Evolutionary conservation across 2,329 filamentous ascomycete species (phyloP).

Genomic region (Penicillium sp.): DNA sequence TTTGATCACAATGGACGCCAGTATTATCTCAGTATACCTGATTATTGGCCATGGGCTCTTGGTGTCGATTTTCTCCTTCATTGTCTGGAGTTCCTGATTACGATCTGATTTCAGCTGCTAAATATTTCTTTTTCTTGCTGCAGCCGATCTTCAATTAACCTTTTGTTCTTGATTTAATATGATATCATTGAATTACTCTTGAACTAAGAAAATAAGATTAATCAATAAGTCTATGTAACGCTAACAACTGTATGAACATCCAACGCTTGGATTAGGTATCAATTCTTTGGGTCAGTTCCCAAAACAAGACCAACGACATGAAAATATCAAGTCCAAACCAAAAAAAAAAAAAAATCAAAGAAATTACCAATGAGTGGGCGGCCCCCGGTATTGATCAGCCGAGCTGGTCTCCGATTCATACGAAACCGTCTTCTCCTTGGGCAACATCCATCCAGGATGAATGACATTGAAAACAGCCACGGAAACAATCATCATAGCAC

Average conservation of each 20-base stretch:
- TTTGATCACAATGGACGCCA: not conserved
- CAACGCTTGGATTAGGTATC: not conserved
- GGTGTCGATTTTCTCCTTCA: not conserved
- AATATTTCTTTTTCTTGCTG: not conserved
- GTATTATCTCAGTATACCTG: not conserved
- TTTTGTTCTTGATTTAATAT: not conserved
- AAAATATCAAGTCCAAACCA: not conserved
- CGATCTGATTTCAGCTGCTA: not conserved
- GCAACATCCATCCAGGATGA: slow-evolving; percentile 46
- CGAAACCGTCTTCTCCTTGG: slow-evolving; percentile 16
- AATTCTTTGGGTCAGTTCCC: not conserved
- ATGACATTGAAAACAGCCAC: slow-evolving; percentile 48
- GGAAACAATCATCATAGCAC: slow-evolving; percentile 49
- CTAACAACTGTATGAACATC: not conserved
- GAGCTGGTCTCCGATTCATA: slow-evolving; percentile 11
- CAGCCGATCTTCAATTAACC: not conserved
- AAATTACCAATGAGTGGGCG: slow-evolving; percentile 1
- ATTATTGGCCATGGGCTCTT: not conserved
- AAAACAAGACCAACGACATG: not conserved
- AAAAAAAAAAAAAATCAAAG: not conserved
- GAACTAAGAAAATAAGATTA: not conserved
- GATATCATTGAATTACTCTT: not conserved
- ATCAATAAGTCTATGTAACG: slow-evolving; percentile 2
- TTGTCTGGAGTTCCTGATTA: not conserved
- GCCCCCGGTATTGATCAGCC: slow-evolving; percentile 5